Evolutionary conservation across 805 yeast species (phyloP).

Genomic region (Metschnikowia amazonensis): DNA sequence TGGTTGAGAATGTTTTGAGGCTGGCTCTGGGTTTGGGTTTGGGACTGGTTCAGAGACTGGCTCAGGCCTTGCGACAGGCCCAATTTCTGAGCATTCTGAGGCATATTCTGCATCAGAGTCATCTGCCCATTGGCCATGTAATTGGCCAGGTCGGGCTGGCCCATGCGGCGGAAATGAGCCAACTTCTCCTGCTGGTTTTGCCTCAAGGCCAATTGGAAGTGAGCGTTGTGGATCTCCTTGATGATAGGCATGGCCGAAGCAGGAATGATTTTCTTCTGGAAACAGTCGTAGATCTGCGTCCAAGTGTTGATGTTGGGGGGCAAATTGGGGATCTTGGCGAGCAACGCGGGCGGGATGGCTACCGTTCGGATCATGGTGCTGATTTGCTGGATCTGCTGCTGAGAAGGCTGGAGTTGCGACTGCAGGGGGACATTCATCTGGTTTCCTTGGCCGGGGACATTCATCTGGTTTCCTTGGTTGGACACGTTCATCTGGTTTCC

Average conservation of each 20-base stretch:
- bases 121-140: not conserved
- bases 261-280: slow-evolving; percentile 56
- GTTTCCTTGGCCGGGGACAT: not conserved
- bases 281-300: slow-evolving; percentile 67
- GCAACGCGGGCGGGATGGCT: slow-evolving; percentile 68
- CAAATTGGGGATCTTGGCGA: slow-evolving; percentile 65
- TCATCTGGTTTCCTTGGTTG: not conserved
- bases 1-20: slow-evolving; percentile 5
- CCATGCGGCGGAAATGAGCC: slow-evolving; percentile 17
- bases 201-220: slow-evolving; percentile 53
- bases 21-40: slow-evolving; percentile 2
- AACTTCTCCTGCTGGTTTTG: slow-evolving; percentile 45
- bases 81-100: not conserved
- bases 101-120: not conserved
- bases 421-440: not conserved
- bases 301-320: slow-evolving; percentile 81
- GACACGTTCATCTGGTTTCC: no score
- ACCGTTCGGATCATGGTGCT: slow-evolving; percentile 50
- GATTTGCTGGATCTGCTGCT: slow-evolving; percentile 37
- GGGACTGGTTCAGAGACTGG: slow-evolving; percentile 1
- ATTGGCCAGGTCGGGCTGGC: slow-evolving; percentile 2
- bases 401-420: slow-evolving; percentile 17
- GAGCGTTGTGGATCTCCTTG: slow-evolving; percentile 64
- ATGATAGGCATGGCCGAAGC: slow-evolving; percentile 55
- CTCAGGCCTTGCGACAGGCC: not conserved